Evolutionary conservation across 805 yeast genomes (phyloP).

Genomic region (Helenozyma baotianmanensis): DNA sequence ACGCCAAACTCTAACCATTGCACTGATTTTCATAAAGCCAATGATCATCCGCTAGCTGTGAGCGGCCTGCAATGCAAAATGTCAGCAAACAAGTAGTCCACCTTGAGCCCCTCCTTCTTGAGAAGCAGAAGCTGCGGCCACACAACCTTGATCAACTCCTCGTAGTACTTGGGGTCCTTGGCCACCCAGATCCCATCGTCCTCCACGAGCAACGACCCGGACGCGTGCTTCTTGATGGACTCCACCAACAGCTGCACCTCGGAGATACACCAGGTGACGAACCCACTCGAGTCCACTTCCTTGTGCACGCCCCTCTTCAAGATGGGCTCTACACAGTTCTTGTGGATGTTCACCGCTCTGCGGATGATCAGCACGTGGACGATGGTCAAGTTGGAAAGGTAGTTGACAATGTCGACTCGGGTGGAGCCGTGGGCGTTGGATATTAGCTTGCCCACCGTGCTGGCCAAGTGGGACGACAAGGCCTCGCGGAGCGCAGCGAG

Average conservation of each 20-base stretch:
- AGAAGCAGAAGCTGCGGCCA: conserved; percentile 58
- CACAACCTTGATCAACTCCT: conserved; percentile 51
- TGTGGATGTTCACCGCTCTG: conserved; percentile 53
- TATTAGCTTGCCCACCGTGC: conserved; percentile 30
- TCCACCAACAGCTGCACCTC: conserved; percentile 58
- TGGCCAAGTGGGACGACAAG: conserved; percentile 26
- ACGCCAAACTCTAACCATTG: conserved; percentile 44
- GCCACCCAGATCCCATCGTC: conserved; percentile 18
- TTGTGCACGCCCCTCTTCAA: conserved; percentile 24
- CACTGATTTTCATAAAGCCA: neutral
- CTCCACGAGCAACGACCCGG: conserved; percentile 46
- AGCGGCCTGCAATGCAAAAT: conserved; percentile 17
- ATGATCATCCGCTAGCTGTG: neutral
- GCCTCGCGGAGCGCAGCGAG: conserved; percentile 31
- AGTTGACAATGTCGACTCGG: conserved; percentile 38
- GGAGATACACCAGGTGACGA: conserved; percentile 74
- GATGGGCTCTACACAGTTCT: conserved; percentile 43
- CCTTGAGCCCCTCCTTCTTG: conserved; percentile 64
- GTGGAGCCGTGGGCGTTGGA: conserved; percentile 41
- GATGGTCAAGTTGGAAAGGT: conserved; percentile 35
- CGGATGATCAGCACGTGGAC: conserved; percentile 32
- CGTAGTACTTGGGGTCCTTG: conserved; percentile 44
- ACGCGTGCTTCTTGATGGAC: conserved; percentile 61
- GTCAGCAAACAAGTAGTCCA: conserved; percentile 61
- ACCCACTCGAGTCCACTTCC: conserved; percentile 30